Base-by-base conservation (phyloP, 169 alveolate genomes). In the Theileria parva region DNA sequence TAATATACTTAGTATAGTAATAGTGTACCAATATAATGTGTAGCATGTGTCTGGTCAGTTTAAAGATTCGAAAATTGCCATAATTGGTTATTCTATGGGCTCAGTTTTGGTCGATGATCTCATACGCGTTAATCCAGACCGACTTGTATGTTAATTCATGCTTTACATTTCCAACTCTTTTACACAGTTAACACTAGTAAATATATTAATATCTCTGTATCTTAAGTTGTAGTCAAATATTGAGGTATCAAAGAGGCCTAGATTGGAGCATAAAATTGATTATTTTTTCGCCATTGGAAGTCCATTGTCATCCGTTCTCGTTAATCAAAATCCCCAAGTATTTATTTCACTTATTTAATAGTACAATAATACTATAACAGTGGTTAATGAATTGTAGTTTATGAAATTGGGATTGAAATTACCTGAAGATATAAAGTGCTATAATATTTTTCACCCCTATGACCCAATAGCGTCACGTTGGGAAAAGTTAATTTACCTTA, bases 31-130 rank as follows among this genome's bases (percentile, higher is more conserved):
- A 2, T 15, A 12, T 0, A 50, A 63, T 60, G 3, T 44, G 21
- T 81, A 93, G 77, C 94, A 93, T 74, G 81, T 87, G n/a, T 83
- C 90, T 25, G 94, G 92, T 15, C 69, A 79, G 37, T 89, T 91
- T 60, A 87, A 78, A 48, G 65, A 92, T 21, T 71, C 96, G 25
- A 93, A 93, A 67, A 80, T 93, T 21, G 94, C 88, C 23, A 66
- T 92, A 19, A 81, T 93, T 48, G 96, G 95, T 3, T 93, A 93
- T 51, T 93, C 96, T 7, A 55, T 93, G 83, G 96, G 96, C n/a
- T 89, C 95, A 34, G 91, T 92, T 30, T 89, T 93, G 71, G 86
- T 91, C 28, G 90, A 93, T 72, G 96, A 93, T 68, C 75, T 93
- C 34, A 77, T 92, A 48, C 27, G 92, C 34, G 80, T 87, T 19